phyloP scores from a whole-genome alignment of 2,329 filamentous ascomycete genomes.

The Fusarium sp. region DNA sequence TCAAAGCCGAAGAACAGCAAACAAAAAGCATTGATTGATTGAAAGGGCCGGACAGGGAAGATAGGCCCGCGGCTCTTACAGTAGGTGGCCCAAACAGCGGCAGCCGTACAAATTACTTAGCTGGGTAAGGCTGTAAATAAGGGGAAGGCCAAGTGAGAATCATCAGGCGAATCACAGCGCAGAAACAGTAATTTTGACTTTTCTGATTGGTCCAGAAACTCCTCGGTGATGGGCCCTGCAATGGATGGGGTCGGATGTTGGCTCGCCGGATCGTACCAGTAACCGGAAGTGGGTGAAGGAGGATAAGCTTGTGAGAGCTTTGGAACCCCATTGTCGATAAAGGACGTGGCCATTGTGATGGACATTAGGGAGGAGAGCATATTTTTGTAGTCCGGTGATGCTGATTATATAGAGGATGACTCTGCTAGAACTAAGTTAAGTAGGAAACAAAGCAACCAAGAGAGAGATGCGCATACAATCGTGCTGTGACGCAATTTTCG shows the following conservation, averaged over 20 bases:
- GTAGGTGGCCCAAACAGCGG: neutral
- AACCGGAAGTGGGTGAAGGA: constrained; percentile 12
- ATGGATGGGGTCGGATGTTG: constrained; percentile 47
- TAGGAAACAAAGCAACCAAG: neutral
- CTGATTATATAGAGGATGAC: neutral
- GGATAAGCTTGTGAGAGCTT: constrained; percentile 4
- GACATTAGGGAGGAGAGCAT: neutral
- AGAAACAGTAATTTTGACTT: constrained; percentile 50
- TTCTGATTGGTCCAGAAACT: constrained; percentile 47
- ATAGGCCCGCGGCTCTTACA: constrained; percentile 17
- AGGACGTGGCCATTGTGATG: constrained; percentile 26
- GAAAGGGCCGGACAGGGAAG: neutral
- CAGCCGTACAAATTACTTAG: constrained; percentile 26
- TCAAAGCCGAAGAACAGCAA: constrained; percentile 9
- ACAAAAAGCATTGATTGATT: constrained; percentile 3
- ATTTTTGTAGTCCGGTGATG: constrained; percentile 2
- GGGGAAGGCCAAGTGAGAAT: neutral
- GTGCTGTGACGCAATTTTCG: neutral
- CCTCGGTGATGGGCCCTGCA: constrained; percentile 5
- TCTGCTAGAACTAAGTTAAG: neutral
- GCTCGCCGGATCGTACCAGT: constrained; percentile 47
- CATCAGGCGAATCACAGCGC: constrained; percentile 46
- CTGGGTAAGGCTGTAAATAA: constrained; percentile 24
- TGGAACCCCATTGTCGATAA: constrained; percentile 1
- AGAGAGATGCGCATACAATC: neutral